Evolutionary conservation across 2,329 filamentous ascomycete genomes (phyloP).

Genomic region (Paecilomyces fulvus): DNA sequence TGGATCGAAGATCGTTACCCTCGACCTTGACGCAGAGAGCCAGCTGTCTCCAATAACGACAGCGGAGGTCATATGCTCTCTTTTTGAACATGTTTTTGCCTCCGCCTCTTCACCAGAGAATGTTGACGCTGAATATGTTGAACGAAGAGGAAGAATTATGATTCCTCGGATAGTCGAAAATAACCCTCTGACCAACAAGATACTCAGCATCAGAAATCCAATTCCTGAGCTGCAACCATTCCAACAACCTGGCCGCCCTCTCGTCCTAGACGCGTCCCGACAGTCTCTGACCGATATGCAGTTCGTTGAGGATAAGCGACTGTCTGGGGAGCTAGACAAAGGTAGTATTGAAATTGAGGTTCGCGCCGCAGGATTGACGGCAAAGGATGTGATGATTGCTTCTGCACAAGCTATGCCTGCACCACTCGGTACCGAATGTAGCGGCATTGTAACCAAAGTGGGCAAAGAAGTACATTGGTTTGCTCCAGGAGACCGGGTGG

Average conservation of each 20-base stretch:
- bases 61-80: constrained; percentile 5
- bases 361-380: constrained; percentile 22
- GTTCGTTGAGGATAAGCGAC: constrained; percentile 6
- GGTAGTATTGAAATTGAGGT: constrained; percentile 25
- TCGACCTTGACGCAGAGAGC: constrained; percentile 12
- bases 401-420: constrained; percentile 12
- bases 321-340: not conserved
- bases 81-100: constrained; percentile 9
- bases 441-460: constrained; percentile 13
- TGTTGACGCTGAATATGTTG: constrained; percentile 17
- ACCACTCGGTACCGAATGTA: constrained; percentile 9
- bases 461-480: constrained; percentile 10
- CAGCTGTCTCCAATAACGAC: constrained; percentile 2
- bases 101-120: not conserved
- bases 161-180: constrained; percentile 17
- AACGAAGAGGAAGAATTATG: constrained; percentile 11
- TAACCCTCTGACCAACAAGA: not conserved
- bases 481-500: constrained; percentile 15
- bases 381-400: constrained; percentile 19
- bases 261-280: constrained; percentile 4
- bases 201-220: constrained; percentile 1
- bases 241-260: constrained; percentile 2
- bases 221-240: constrained; percentile 8
- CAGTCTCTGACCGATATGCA: not conserved
- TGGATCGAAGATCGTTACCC: constrained; percentile 13